Evolutionary conservation across 2,329 filamentous ascomycete genomes (phyloP).

Genomic region (Xenosphaeropsis pyriputrescens): DNA sequence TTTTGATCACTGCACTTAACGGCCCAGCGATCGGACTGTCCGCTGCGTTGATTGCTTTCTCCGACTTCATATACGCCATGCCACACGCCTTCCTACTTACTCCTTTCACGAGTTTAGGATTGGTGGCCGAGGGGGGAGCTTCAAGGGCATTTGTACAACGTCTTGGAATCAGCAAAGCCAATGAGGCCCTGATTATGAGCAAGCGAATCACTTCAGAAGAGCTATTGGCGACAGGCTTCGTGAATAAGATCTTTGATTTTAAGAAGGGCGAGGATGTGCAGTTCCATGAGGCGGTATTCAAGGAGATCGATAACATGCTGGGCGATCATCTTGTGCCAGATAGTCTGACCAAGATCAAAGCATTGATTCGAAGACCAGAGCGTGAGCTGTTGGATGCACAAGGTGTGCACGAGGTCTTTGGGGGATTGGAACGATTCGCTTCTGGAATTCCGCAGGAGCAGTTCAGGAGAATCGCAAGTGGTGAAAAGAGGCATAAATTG

Average conservation of each 20-base stretch:
- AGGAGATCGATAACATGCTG: constrained; percentile 68
- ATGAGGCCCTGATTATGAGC: constrained; percentile 88
- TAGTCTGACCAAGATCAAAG: constrained; percentile 74
- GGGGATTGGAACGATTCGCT: constrained; percentile 63
- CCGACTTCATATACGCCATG: constrained; percentile 83
- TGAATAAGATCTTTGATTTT: constrained; percentile 64
- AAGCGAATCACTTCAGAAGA: constrained; percentile 61
- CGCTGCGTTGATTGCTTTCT: constrained; percentile 68
- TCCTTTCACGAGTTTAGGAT: constrained; percentile 77
- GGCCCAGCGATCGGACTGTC: constrained; percentile 81
- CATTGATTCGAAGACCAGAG: constrained; percentile 61
- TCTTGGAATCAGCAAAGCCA: constrained; percentile 68
- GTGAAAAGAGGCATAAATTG: constrained; percentile 91
- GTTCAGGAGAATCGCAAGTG: constrained; percentile 70
- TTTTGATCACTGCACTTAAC: constrained; percentile 83
- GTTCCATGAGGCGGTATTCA: constrained; percentile 58
- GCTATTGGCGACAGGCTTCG: constrained; percentile 62
- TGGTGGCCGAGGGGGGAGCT: constrained; percentile 80
- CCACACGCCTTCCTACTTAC: constrained; percentile 77
- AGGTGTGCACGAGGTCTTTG: constrained; percentile 75
- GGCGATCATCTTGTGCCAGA: constrained; percentile 69
- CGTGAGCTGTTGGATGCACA: constrained; percentile 58
- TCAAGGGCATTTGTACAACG: constrained; percentile 66
- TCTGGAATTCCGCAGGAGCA: constrained; percentile 62
- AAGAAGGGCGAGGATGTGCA: constrained; percentile 45